Percentiles rank a stretch among this genome's conserved stretches.
These are phyloP conservation scores for Candida sp. DNA, from an alignment of 1,139 yeast genomes.

Conservation along the genomic window DNA sequence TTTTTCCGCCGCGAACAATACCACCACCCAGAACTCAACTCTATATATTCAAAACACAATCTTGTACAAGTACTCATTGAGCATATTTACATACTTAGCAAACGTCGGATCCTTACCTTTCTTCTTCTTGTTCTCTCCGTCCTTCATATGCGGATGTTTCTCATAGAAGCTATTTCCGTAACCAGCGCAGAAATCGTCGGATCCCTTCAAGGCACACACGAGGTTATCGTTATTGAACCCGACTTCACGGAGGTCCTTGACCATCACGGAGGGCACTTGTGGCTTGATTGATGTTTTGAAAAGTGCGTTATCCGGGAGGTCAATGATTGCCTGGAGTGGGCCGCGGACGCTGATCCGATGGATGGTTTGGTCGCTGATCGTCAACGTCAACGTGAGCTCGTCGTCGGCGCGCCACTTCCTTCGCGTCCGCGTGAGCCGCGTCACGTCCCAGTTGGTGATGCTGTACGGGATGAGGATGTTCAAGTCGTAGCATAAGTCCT, in stretches of 20 bases:
- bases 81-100: background rate
- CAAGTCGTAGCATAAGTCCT: conserved; percentile 21
- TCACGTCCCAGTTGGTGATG: conserved; percentile 29
- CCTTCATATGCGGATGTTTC: conserved; percentile 11
- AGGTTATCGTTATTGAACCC: conserved; percentile 34
- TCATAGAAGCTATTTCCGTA: conserved; percentile 21
- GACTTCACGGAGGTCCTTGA: conserved; percentile 11
- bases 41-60: background rate
- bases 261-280: conserved; percentile 2
- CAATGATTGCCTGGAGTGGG: conserved; percentile 25
- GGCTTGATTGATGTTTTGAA: conserved; percentile 6
- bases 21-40: no score
- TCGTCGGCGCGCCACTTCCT: conserved; percentile 21
- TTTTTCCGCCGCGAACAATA: no score
- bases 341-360: conserved; percentile 36
- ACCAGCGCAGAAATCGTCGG: conserved; percentile 29
- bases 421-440: conserved; percentile 11
- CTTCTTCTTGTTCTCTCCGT: background rate
- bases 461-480: conserved; percentile 41
- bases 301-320: conserved; percentile 17
- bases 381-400: conserved; percentile 32
- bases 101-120: background rate
- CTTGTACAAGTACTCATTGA: background rate
- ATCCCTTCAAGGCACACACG: conserved; percentile 33
- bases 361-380: conserved; percentile 39